phyloP scores from a whole-genome alignment of 225 moss, liverwort and hornwort genomes.

The Straminergon stramineum region DNA sequence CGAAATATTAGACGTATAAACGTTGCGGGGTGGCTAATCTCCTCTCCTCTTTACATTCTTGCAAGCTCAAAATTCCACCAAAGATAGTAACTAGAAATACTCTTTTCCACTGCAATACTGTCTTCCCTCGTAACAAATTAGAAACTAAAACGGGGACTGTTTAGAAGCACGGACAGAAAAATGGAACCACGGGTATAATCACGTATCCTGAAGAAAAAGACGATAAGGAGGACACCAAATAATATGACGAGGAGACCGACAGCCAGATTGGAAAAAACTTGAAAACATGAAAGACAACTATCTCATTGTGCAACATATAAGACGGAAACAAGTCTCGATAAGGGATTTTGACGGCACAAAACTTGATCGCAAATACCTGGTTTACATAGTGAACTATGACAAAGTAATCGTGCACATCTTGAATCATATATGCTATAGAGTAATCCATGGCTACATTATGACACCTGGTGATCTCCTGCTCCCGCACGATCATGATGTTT shows the following conservation, averaged over 20 bases:
- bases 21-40: not conserved
- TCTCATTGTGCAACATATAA: not conserved
- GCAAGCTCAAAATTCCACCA: not conserved
- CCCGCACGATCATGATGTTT: slow-evolving; percentile 28
- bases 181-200: not conserved
- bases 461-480: slow-evolving; percentile 5
- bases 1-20: not conserved
- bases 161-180: not conserved
- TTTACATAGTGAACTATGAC: not conserved
- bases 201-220: not conserved
- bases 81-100: not conserved
- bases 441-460: not conserved
- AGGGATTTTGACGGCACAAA: not conserved
- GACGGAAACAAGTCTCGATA: not conserved
- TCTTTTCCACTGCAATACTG: not conserved
- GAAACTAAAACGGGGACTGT: not conserved
- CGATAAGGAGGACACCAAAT: not conserved
- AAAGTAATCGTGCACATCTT: not conserved
- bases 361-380: not conserved
- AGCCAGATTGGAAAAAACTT: not conserved
- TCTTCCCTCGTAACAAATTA: not conserved
- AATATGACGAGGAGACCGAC: not conserved
- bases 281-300: not conserved
- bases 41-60: slow-evolving; percentile 8
- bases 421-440: not conserved